Evolutionary conservation across 1,284 basidiomycete species (phyloP).

Genomic region (Cryptococcus sp.): DNA sequence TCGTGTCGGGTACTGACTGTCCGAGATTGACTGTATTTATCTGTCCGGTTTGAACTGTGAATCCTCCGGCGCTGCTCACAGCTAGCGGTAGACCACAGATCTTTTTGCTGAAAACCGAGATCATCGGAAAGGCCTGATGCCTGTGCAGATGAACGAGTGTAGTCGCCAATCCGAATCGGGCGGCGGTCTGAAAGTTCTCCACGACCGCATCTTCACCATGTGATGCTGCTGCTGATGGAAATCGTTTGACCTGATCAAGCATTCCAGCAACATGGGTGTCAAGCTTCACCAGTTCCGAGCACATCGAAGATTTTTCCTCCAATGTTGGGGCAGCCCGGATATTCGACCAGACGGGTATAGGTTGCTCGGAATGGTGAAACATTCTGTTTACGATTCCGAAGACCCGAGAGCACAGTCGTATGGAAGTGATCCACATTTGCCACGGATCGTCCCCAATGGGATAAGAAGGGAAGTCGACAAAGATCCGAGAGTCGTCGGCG

Average conservation of each 20-base stretch:
- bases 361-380: constrained; percentile 20
- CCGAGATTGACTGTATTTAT: no score
- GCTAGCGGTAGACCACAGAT: constrained; percentile 51
- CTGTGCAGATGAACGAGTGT: constrained; percentile 52
- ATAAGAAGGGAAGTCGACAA: constrained; percentile 48
- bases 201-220: constrained; percentile 53
- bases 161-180: constrained; percentile 48
- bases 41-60: no score
- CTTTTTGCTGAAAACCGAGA: constrained; percentile 49
- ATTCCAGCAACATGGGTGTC: constrained; percentile 37
- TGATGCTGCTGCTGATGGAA: constrained; percentile 45
- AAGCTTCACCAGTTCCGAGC: constrained; percentile 8
- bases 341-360: no score
- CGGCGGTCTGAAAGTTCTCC: constrained; percentile 48
- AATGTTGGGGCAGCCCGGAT: no score
- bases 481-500: constrained; percentile 45
- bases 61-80: no score
- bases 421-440: constrained; percentile 47
- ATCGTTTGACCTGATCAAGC: constrained; percentile 40
- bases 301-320: neutral
- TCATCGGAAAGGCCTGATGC: constrained; percentile 51
- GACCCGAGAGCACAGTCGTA: constrained; percentile 41
- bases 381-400: constrained; percentile 44
- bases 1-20: no score
- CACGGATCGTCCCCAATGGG: constrained; percentile 44